A percentile compares a stretch with the other conserved stretches of the same genome.
Conservation (phyloP, 2,329 filamentous ascomycete species). For the Aphanocladium album region DNA sequence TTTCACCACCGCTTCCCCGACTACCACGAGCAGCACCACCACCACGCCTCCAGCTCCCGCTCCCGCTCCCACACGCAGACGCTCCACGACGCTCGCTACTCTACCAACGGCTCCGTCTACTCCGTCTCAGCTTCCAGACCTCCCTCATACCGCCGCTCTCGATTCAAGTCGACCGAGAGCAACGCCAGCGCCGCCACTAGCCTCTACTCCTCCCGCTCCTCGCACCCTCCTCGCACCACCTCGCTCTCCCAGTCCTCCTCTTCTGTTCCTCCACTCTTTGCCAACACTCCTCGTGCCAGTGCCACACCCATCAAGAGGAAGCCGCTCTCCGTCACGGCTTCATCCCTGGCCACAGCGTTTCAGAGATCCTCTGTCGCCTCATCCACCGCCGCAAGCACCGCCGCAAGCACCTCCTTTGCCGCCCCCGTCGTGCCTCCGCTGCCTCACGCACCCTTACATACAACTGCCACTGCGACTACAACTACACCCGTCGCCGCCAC, state of each 20-base stretch:
- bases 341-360: slow-evolving; percentile 41
- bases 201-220: slow-evolving; percentile 20
- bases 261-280: slow-evolving; percentile 12
- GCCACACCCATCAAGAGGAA: slow-evolving; percentile 49
- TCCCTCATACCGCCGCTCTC: slow-evolving; percentile 1
- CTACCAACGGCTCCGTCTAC: neutral
- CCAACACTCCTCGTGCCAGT: slow-evolving; percentile 13
- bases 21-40: slow-evolving; percentile 12
- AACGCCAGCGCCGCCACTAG: slow-evolving; percentile 16
- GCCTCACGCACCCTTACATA: neutral
- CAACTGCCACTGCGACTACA: neutral
- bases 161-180: slow-evolving; percentile 7
- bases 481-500: neutral
- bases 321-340: slow-evolving; percentile 53
- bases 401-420: neutral
- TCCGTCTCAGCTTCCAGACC: slow-evolving; percentile 4
- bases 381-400: slow-evolving; percentile 1
- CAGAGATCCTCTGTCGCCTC: slow-evolving; percentile 24
- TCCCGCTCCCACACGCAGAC: no score
- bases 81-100: slow-evolving; percentile 1
- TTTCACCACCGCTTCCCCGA: slow-evolving; percentile 5
- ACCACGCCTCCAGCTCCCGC: neutral
- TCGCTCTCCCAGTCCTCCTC: slow-evolving; percentile 12
- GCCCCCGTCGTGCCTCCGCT: slow-evolving; percentile 12
- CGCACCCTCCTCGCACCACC: slow-evolving; percentile 20